Conservation (phyloP, 2,329 filamentous ascomycete species). For the Colletotrichum gigasporum region DNA sequence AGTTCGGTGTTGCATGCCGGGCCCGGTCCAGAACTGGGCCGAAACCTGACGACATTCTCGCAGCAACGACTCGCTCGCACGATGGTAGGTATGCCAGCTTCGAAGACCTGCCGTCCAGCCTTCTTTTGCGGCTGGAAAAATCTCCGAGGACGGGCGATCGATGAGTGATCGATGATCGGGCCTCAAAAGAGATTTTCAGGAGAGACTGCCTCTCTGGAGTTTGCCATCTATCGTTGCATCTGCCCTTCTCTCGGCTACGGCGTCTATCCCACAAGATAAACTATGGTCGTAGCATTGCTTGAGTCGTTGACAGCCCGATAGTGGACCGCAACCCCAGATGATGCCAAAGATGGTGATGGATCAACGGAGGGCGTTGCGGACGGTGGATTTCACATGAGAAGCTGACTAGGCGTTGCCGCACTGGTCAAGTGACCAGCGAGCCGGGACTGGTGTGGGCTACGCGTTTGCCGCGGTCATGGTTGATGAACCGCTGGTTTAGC, state of each 20-base stretch:
- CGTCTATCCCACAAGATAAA: slow-evolving; percentile 27
- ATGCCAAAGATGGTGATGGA: slow-evolving; percentile 24
- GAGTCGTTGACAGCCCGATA: background rate
- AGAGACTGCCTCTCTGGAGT: slow-evolving; percentile 13
- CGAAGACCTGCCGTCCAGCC: too few relatives aligned
- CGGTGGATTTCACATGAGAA: slow-evolving; percentile 13
- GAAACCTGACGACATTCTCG: background rate
- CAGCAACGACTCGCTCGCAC: background rate
- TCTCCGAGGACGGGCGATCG: background rate
- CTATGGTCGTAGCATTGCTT: slow-evolving; percentile 32
- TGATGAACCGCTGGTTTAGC: background rate
- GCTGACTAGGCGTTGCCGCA: background rate
- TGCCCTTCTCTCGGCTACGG: background rate
- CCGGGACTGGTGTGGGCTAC: slow-evolving; percentile 3
- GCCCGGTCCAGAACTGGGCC: background rate
- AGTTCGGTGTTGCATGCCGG: background rate
- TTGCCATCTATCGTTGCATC: background rate
- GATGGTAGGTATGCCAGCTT: background rate
- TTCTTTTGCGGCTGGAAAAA: background rate
- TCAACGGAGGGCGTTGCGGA: slow-evolving; percentile 8
- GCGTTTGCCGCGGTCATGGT: slow-evolving; percentile 9
- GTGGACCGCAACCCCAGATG: slow-evolving; percentile 27
- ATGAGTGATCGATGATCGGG: background rate
- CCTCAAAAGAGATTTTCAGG: slow-evolving; percentile 19
- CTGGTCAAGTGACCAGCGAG: slow-evolving; percentile 3